Evolutionary conservation across 305 asterid species (phyloP), one percentile per base, ranked within the genome.

Genomic region (Stenogyne calaminthoides): DNA sequence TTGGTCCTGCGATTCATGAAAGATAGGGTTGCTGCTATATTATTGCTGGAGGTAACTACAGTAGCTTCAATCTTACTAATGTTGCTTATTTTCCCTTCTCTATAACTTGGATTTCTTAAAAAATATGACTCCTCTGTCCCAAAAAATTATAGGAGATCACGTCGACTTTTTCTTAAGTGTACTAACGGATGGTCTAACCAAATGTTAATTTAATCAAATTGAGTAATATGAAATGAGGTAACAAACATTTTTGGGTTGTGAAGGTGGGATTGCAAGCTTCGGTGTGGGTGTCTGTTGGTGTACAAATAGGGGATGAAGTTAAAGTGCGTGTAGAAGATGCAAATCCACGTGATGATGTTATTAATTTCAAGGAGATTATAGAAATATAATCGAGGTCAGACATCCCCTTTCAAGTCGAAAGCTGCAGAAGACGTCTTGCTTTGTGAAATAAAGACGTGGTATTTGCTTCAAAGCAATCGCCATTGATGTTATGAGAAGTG

Each of bases 211-310:
- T 16, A n/a, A 25, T 44, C 67, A 25, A 44, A 58, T 9, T 22
- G 68, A 12, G 5, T 59, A 1, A 15, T 32, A 32, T 32, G 36
- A 32, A 32, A 32, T 32, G 36, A 25, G 29, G 29, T 25, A 25
- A 25, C 29, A 25, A 2, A 1, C 29, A 25, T 25, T 25, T 25
- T 25, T 25, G 29, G 51, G 4, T 42, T 80, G 61, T 80, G 73
- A 85, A 95, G 99, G 89, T 92, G 61, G 99, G 98, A 51, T 27
- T 90, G 15, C 96, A 92, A 82, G 90, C 90, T 59, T 90, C 97
- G 14, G 88, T 71, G 40, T 85, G 88, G 91, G 96, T 92, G 71
- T 86, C 98, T 14, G 71, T 84, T 12, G 99, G 97, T 37, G 88
- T 84, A 67, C 89, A 89, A 44, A 67, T 95, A 47, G 99, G 99